phyloP scores from a whole-genome alignment of 208 protist species.

The Leishmania lainsoni region DNA sequence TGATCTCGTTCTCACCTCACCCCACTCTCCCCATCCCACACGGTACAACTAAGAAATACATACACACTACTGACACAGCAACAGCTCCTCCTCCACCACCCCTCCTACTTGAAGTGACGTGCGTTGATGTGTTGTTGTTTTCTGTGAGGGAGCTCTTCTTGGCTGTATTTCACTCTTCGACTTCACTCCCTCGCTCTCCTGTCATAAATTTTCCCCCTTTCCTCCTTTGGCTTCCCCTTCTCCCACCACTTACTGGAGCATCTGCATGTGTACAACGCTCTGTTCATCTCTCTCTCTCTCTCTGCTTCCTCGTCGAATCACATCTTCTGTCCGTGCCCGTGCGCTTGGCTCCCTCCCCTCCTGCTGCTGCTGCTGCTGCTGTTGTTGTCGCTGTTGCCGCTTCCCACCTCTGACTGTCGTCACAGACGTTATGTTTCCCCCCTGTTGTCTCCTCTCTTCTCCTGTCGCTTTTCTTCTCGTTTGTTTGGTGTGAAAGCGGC shows the following conservation, averaged over 20 bases:
- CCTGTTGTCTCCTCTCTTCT: not conserved
- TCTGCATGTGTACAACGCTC: not conserved
- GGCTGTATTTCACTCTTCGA: not conserved
- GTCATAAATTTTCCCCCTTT: not conserved
- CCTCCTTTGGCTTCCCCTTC: not conserved
- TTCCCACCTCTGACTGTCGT: not conserved
- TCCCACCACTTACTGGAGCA: not conserved
- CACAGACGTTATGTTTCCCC: not conserved
- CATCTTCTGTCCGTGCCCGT: not conserved
- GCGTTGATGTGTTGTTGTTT: no score
- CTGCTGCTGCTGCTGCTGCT: no score
- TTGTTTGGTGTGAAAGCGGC: no score
- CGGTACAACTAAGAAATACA: not conserved
- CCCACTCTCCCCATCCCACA: not conserved
- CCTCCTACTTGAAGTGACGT: no score
- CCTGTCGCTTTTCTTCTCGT: not conserved
- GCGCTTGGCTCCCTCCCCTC: not conserved
- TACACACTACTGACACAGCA: no score
- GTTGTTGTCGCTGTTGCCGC: no score
- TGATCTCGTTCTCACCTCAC: not conserved
- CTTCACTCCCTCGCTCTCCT: not conserved
- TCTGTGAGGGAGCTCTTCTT: not conserved
- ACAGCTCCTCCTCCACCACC: not conserved
- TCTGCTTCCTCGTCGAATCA: not conserved
- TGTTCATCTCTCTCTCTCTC: not conserved